These are phyloP conservation scores for Termitomyces sp. DNA, from an alignment of 1,284 basidiomycete species.

Conservation along the genomic window DNA sequence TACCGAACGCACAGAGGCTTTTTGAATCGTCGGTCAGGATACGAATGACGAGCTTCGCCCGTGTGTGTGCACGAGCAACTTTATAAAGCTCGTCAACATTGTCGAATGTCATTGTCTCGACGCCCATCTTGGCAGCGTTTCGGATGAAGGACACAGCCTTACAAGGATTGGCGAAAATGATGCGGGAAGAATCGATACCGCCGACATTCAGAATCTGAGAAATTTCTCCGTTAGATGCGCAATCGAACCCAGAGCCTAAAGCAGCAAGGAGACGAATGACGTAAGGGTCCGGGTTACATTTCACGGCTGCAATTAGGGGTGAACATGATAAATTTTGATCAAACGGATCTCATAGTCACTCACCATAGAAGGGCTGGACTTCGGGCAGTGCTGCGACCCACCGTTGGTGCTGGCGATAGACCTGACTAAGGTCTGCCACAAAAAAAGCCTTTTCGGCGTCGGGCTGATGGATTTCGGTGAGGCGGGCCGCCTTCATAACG, in stretches of 20 bases:
- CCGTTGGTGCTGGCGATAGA: constrained; percentile 82
- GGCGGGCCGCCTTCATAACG: constrained; percentile 57
- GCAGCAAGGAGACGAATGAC: constrained; percentile 87
- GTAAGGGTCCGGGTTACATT: constrained; percentile 97
- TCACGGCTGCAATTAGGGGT: constrained; percentile 60
- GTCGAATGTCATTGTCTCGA: constrained; percentile 97
- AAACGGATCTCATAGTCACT: constrained; percentile 22
- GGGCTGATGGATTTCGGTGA: constrained; percentile 45
- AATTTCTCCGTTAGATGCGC: constrained; percentile 97
- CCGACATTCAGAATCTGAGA: constrained; percentile 74
- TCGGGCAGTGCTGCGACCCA: constrained; percentile 82
- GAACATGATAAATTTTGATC: constrained; percentile 13
- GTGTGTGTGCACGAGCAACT: constrained; percentile 78
- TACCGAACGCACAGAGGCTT: constrained; percentile 87
- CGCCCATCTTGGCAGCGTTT: constrained; percentile 72
- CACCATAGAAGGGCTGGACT: constrained; percentile 91
- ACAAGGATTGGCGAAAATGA: constrained; percentile 99
- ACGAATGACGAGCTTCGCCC: constrained; percentile 86
- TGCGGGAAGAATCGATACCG: constrained; percentile 66
- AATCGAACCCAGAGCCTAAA: constrained; percentile 93
- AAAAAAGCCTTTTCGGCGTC: constrained; percentile 95
- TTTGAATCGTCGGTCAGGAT: constrained; percentile 98
- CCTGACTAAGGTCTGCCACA: constrained; percentile 87
- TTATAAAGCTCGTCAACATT: constrained; percentile 98
- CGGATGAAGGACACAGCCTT: constrained; percentile 94